Percentiles rank a stretch among this genome's conserved stretches.
phyloP scores from a whole-genome alignment of 306 rosid species.

The Vicia sativa region DNA sequence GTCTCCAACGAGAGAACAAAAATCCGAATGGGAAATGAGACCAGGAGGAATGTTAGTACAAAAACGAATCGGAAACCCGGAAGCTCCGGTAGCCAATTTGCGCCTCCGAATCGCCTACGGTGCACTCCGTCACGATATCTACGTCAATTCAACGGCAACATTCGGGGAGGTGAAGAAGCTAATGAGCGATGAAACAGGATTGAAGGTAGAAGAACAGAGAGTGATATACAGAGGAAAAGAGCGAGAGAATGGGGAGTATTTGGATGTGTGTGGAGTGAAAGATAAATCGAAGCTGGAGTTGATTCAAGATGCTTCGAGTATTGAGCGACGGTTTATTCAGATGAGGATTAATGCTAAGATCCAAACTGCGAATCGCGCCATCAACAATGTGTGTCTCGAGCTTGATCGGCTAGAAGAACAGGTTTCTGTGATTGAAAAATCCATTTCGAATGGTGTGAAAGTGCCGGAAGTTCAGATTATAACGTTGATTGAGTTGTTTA shows the following conservation, averaged over 20 bases:
- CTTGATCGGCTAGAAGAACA: slow-evolving; percentile 60
- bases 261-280: slow-evolving; percentile 75
- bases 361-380: slow-evolving; percentile 59
- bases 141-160: slow-evolving; percentile 57
- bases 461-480: slow-evolving; percentile 89
- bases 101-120: slow-evolving; percentile 68
- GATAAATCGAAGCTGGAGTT: slow-evolving; percentile 67
- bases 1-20: slow-evolving; percentile 41
- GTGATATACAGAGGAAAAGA: slow-evolving; percentile 64
- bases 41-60: slow-evolving; percentile 92
- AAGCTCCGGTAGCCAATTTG: slow-evolving; percentile 40
- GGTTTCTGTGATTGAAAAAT: slow-evolving; percentile 65
- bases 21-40: slow-evolving; percentile 72
- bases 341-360: slow-evolving; percentile 63
- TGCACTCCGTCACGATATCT: slow-evolving; percentile 64
- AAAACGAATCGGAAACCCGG: slow-evolving; percentile 43
- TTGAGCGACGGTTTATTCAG: slow-evolving; percentile 56
- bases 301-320: slow-evolving; percentile 71
- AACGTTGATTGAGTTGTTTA: slow-evolving; percentile 77
- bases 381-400: slow-evolving; percentile 50
- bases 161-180: slow-evolving; percentile 82
- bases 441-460: slow-evolving; percentile 58
- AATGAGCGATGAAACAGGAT: slow-evolving; percentile 59
- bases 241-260: slow-evolving; percentile 64
- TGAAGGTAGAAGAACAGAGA: slow-evolving; percentile 62